phyloP scores from a whole-genome alignment of 2,329 filamentous ascomycete genomes.

The Aureobasidium lini region DNA sequence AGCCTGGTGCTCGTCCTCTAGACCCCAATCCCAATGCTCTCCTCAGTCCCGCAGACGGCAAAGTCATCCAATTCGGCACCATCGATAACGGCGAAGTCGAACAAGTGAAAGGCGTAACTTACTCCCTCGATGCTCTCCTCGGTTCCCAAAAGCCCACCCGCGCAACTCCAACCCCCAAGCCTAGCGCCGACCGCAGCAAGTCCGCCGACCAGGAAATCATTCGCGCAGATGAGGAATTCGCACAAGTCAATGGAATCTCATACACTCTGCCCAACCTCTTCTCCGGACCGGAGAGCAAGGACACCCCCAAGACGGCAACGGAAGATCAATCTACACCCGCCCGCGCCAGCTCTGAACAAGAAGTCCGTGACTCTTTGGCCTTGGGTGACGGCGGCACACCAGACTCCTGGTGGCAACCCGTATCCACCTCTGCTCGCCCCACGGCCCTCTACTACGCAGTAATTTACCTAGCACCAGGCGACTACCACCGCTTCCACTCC shows the following conservation, averaged over 20 bases:
- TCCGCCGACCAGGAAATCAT: conserved; percentile 55
- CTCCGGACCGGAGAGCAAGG: conserved; percentile 50
- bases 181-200: conserved; percentile 24
- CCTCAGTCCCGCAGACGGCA: conserved; percentile 82
- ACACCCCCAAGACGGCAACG: conserved; percentile 2
- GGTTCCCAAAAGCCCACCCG: conserved; percentile 44
- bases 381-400: conserved; percentile 40
- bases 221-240: conserved; percentile 83
- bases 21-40: conserved; percentile 74
- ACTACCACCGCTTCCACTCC: conserved; percentile 98
- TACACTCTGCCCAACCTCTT: conserved; percentile 87
- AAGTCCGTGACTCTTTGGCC: conserved; percentile 78
- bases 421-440: conserved; percentile 30
- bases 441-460: conserved; percentile 87
- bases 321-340: conserved; percentile 67
- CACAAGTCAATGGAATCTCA: conserved; percentile 85
- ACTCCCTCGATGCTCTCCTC: conserved; percentile 86
- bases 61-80: conserved; percentile 81
- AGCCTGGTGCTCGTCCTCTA: conserved; percentile 77
- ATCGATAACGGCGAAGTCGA: conserved; percentile 94
- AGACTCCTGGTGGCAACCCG: conserved; percentile 38
- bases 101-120: conserved; percentile 98
- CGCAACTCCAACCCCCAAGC: conserved; percentile 41
- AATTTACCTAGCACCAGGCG: conserved; percentile 90
- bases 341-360: conserved; percentile 65